phyloP scores from a whole-genome alignment of 129 eudicot species.

The Arctium minus region DNA sequence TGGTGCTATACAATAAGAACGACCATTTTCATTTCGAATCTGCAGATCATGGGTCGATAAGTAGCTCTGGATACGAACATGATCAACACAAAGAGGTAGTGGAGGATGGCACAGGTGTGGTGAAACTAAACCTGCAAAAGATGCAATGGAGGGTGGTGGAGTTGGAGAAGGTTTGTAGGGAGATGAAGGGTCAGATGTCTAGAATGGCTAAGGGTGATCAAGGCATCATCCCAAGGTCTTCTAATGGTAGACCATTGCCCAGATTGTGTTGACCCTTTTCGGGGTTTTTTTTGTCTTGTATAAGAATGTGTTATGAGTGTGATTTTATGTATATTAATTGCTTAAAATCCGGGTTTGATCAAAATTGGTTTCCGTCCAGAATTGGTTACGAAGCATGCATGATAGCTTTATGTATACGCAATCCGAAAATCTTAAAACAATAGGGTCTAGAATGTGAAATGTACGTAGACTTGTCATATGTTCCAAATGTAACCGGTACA shows the following conservation, averaged over 20 bases:
- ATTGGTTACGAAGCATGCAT: neutral
- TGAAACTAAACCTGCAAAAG: constrained; percentile 55
- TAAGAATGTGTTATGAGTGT: constrained; percentile 32
- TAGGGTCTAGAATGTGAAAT: too few relatives aligned
- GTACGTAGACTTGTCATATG: too few relatives aligned
- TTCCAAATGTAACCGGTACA: too few relatives aligned
- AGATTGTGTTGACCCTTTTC: constrained; percentile 51
- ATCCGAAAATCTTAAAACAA: too few relatives aligned
- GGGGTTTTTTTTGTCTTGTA: constrained; percentile 12
- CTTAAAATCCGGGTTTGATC: constrained; percentile 17
- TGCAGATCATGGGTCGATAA: constrained; percentile 23
- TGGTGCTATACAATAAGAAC: constrained; percentile 42
- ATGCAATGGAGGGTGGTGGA: constrained; percentile 92
- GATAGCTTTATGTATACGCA: too few relatives aligned
- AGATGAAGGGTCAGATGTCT: constrained; percentile 86
- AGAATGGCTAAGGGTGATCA: constrained; percentile 48
- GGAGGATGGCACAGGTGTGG: constrained; percentile 33
- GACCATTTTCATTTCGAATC: constrained; percentile 26
- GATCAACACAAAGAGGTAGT: neutral
- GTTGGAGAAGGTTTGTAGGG: constrained; percentile 77
- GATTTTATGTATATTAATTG: constrained; percentile 33
- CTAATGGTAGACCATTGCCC: constrained; percentile 45
- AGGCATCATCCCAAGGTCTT: constrained; percentile 25
- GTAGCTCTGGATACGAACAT: constrained; percentile 18
- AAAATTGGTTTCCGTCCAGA: neutral